These are phyloP conservation scores for Earliella scabrosa DNA, from an alignment of 1,284 basidiomycete genomes.

Conservation along the genomic window DNA sequence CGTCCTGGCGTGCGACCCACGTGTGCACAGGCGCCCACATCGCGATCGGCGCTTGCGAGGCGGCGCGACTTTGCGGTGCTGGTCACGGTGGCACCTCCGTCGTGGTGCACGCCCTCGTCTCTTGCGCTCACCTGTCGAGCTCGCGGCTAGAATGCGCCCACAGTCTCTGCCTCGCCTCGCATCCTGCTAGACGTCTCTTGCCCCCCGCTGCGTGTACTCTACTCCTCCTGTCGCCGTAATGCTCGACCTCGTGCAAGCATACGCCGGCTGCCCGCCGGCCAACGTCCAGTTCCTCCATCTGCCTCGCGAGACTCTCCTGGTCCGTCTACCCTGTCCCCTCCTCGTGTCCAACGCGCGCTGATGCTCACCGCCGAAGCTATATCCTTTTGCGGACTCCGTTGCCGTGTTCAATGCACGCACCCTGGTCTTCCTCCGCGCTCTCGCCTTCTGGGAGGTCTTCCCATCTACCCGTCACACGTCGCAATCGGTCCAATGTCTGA, in stretches of 20 bases:
- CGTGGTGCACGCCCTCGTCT: background rate
- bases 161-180: background rate
- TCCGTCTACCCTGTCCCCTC: constrained; percentile 37
- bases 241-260: constrained; percentile 63
- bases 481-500: constrained; percentile 59
- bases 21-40: constrained; percentile 11
- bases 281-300: constrained; percentile 61
- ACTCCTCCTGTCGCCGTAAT: constrained; percentile 36
- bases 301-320: constrained; percentile 58
- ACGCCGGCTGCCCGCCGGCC: constrained; percentile 60
- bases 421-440: constrained; percentile 63
- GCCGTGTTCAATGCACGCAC: constrained; percentile 69
- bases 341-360: background rate
- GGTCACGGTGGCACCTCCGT: too few relatives aligned
- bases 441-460: constrained; percentile 79
- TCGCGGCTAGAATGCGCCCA: constrained; percentile 11
- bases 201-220: constrained; percentile 2
- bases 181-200: constrained; percentile 5
- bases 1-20: constrained; percentile 23
- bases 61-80: background rate
- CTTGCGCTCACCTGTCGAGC: background rate
- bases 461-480: constrained; percentile 53
- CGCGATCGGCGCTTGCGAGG: background rate
- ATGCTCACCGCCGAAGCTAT: constrained; percentile 50
- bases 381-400: constrained; percentile 70